Conservation (phyloP, 1,284 basidiomycete species). For the Fomitopsis betulina region DNA sequence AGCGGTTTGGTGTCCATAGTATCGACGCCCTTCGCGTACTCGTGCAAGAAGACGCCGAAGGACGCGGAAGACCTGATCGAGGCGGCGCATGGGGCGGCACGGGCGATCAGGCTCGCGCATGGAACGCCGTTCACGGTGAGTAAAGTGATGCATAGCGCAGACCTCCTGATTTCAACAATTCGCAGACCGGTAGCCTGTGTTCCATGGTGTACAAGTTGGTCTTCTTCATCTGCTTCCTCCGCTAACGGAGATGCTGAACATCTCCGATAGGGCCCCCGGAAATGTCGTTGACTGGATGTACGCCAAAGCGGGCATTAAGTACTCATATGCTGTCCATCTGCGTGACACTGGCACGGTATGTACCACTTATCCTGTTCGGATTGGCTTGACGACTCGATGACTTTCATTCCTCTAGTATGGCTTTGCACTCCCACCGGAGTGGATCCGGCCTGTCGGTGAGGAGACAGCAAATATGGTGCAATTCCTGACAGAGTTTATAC, state of each 20-base stretch:
- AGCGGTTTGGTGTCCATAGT: conserved; percentile 32
- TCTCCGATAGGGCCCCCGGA: conserved; percentile 49
- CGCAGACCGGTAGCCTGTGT: conserved; percentile 65
- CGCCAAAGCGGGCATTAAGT: conserved; percentile 59
- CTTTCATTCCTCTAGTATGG: conserved; percentile 52
- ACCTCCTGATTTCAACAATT: neutral
- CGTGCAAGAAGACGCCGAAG: conserved; percentile 61
- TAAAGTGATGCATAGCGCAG: neutral
- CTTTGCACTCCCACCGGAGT: conserved; percentile 67
- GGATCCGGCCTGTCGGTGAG: conserved; percentile 77
- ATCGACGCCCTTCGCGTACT: conserved; percentile 72
- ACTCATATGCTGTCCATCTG: conserved; percentile 74
- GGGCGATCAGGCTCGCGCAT: conserved; percentile 55
- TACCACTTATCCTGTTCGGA: conserved; percentile 4
- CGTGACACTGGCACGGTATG: conserved; percentile 80
- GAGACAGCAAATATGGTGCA: conserved; percentile 65
- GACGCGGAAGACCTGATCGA: conserved; percentile 84
- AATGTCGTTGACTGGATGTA: conserved; percentile 81
- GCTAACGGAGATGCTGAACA: neutral
- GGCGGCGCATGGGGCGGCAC: conserved; percentile 66
- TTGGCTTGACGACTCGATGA: neutral
- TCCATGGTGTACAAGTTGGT: conserved; percentile 55
- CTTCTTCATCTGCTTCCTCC: neutral
- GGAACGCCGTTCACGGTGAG: conserved; percentile 49
- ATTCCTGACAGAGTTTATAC: conserved; percentile 58